Conservation (phyloP, 805 yeast genomes). For the Candida berthetii region DNA sequence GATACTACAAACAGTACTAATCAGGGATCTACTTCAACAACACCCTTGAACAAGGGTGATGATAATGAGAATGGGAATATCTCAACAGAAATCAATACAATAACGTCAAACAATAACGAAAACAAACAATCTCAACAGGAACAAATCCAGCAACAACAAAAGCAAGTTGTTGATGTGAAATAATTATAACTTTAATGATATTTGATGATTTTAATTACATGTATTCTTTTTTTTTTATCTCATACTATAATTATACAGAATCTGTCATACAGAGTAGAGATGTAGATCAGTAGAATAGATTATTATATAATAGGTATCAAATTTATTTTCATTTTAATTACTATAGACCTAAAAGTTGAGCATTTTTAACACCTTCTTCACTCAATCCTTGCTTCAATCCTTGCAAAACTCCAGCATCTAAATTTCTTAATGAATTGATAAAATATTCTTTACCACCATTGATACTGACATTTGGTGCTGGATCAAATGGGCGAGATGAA, state of each 20-base stretch:
- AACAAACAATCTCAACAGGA: not conserved
- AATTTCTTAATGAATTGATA: slow-evolving; percentile 10
- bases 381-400: not conserved
- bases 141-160: not conserved
- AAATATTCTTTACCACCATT: slow-evolving; percentile 13
- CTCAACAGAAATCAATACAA: not conserved
- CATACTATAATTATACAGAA: no score
- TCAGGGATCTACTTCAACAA: not conserved
- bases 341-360: not conserved
- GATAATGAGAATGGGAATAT: no score
- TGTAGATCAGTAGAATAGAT: not conserved
- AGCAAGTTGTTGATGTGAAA: not conserved
- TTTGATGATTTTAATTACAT: no score
- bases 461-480: slow-evolving; percentile 24
- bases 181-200: not conserved
- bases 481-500: slow-evolving; percentile 59
- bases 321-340: no score
- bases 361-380: not conserved
- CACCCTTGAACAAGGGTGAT: not conserved
- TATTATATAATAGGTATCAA: not conserved
- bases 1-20: not conserved
- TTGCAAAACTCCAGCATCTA: slow-evolving; percentile 6
- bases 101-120: not conserved
- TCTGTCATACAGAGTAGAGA: no score
- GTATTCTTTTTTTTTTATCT: no score